Percentiles rank a stretch among this genome's conserved stretches.
Evolutionary conservation across 371 early-diverging fungal species (phyloP).

Genomic region (Mucor sp.): DNA sequence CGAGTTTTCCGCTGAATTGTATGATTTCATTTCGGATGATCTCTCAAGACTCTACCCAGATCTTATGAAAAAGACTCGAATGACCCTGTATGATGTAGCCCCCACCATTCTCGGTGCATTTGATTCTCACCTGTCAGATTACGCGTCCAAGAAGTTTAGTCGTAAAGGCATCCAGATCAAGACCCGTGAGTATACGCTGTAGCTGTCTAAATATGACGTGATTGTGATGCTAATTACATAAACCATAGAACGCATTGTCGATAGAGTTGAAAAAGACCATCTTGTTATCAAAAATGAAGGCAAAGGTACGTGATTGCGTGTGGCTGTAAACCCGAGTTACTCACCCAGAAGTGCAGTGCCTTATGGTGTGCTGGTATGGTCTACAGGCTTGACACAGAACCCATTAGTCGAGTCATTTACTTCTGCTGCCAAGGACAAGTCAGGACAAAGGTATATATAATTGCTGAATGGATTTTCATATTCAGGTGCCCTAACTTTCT

Average conservation of each 20-base stretch:
- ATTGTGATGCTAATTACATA: slow-evolving; percentile 20
- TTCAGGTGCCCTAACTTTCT: not conserved
- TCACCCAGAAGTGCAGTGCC: slow-evolving; percentile 26
- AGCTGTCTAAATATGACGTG: too few species aligned
- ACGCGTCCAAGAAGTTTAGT: slow-evolving; percentile 68
- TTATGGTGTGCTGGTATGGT: slow-evolving; percentile 70
- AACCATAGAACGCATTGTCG: slow-evolving; percentile 37
- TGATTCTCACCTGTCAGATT: slow-evolving; percentile 67
- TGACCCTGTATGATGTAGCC: slow-evolving; percentile 77
- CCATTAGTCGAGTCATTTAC: slow-evolving; percentile 58
- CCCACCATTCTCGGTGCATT: slow-evolving; percentile 73
- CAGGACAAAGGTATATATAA: slow-evolving; percentile 32
- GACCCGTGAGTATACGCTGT: slow-evolving; percentile 30
- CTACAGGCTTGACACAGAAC: slow-evolving; percentile 72
- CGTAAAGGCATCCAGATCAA: slow-evolving; percentile 72
- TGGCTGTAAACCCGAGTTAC: not conserved
- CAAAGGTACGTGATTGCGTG: slow-evolving; percentile 20
- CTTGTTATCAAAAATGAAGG: slow-evolving; percentile 55
- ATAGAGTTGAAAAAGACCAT: slow-evolving; percentile 48
- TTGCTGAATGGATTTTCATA: too few species aligned
- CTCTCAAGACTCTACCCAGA: slow-evolving; percentile 64
- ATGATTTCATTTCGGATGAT: slow-evolving; percentile 81
- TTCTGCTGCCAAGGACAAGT: slow-evolving; percentile 39
- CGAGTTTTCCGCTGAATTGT: slow-evolving; percentile 77
- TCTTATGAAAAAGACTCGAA: slow-evolving; percentile 60